These are phyloP conservation scores for Xylariaceae sp. DNA, from an alignment of 2,329 filamentous ascomycete genomes.

Conservation along the genomic window DNA sequence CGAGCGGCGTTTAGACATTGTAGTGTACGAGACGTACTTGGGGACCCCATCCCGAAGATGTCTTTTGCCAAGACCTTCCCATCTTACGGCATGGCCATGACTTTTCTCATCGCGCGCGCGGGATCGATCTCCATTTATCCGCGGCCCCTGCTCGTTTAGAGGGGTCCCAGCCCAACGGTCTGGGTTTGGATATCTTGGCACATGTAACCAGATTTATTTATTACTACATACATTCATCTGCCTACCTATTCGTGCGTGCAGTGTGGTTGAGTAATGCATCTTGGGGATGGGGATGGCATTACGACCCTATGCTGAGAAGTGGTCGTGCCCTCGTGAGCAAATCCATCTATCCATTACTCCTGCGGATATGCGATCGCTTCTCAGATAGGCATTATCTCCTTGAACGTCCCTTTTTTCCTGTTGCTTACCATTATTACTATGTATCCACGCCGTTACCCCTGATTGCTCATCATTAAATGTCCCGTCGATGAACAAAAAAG, in stretches of 20 bases:
- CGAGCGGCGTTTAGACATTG: not conserved
- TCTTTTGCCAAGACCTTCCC: not conserved
- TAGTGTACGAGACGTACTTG: conserved; percentile 3
- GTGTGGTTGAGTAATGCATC: not conserved
- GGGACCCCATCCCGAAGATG: too few relatives aligned
- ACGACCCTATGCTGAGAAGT: not conserved
- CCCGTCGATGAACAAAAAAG: not conserved
- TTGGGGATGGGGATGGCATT: not conserved
- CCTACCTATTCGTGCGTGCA: not conserved
- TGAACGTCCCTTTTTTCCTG: too few relatives aligned
- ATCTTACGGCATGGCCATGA: conserved; percentile 13
- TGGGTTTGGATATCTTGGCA: conserved; percentile 17
- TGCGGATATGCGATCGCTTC: too few relatives aligned
- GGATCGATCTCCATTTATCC: conserved; percentile 23
- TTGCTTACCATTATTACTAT: too few relatives aligned
- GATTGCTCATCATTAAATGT: not conserved
- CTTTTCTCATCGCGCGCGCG: conserved; percentile 9
- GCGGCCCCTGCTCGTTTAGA: conserved; percentile 17
- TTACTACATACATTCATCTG: not conserved
- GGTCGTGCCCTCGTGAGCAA: not conserved
- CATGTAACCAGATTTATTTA: conserved; percentile 11
- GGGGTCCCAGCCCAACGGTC: conserved; percentile 20
- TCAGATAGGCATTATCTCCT: too few relatives aligned
- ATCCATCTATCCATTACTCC: too few relatives aligned
- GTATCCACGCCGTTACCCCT: not conserved